Percentiles rank a stretch among this genome's conserved stretches.
Conservation (phyloP, 1,284 basidiomycete genomes). For the Cystobasidium sp. region DNA sequence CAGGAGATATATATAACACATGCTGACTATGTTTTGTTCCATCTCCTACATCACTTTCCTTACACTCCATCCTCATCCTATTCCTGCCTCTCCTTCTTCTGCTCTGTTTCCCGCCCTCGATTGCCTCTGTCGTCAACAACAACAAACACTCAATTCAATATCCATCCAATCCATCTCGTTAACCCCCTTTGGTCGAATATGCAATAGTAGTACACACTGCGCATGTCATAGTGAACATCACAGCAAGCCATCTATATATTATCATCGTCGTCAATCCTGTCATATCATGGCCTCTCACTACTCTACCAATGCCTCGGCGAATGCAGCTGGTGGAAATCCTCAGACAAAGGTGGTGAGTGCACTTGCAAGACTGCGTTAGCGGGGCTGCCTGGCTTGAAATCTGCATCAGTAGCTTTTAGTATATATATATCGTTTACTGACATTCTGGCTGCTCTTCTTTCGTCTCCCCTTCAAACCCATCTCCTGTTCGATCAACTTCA, state of each 20-base stretch:
- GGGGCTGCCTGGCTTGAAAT: too few relatives aligned
- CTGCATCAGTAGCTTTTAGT: neutral
- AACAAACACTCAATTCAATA: neutral
- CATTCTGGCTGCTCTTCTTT: neutral
- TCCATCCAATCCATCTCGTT: neutral
- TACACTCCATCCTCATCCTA: neutral
- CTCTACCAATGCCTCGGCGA: constrained; percentile 7
- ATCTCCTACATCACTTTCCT: neutral
- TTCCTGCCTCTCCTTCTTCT: constrained; percentile 4
- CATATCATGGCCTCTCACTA: constrained; percentile 7
- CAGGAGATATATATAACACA: too few relatives aligned
- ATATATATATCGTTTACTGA: neutral
- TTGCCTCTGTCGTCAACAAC: constrained; percentile 5
- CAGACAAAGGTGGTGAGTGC: constrained; percentile 26
- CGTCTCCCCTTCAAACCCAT: neutral
- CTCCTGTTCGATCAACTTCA: neutral
- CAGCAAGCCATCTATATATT: constrained; percentile 4
- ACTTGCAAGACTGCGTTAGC: too few relatives aligned
- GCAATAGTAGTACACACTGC: neutral
- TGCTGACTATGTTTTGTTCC: too few relatives aligned
- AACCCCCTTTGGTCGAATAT: neutral
- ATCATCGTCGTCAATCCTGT: neutral
- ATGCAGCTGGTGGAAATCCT: constrained; percentile 6
- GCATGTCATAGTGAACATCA: too few relatives aligned
- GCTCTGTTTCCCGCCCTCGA: neutral